A percentile compares a stretch with the other conserved stretches of the same genome.
Conservation (phyloP, 768 basidiomycete species). For the Leccinum incarnatum region DNA sequence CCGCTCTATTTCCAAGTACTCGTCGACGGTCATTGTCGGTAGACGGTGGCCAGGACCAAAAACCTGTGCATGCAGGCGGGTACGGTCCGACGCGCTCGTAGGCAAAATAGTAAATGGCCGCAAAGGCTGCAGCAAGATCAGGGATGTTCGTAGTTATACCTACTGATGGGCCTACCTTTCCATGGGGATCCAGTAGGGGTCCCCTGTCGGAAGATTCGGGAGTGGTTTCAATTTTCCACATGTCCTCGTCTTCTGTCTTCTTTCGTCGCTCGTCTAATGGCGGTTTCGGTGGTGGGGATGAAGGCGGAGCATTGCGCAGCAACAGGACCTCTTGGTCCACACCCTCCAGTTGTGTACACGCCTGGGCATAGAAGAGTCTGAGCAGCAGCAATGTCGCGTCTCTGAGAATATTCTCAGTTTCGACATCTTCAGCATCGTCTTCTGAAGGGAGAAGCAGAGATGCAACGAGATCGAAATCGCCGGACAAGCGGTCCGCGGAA, state of each 20-base stretch:
- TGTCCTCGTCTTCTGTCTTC: constrained; percentile 44
- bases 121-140: constrained; percentile 55
- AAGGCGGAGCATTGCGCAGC: constrained; percentile 50
- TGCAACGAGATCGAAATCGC: constrained; percentile 61
- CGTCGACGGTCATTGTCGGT: constrained; percentile 95
- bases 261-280: constrained; percentile 38
- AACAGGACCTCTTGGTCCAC: constrained; percentile 72
- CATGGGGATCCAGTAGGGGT: constrained; percentile 68
- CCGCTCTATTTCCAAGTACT: constrained; percentile 85
- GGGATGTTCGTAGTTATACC: neutral
- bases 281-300: constrained; percentile 31
- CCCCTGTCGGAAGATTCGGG: constrained; percentile 47
- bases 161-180: constrained; percentile 54
- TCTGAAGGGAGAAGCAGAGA: constrained; percentile 51
- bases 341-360: constrained; percentile 63
- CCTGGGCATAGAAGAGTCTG: constrained; percentile 67
- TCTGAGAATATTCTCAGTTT: constrained; percentile 64
- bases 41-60: constrained; percentile 81
- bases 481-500: constrained; percentile 32
- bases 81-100: constrained; percentile 61
- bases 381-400: constrained; percentile 69
- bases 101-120: constrained; percentile 93
- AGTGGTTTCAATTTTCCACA: constrained; percentile 73
- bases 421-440: constrained; percentile 49
- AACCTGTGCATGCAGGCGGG: constrained; percentile 72